phyloP scores from a whole-genome alignment of 352 stramenopile species.

The Pythium aristosporum region DNA sequence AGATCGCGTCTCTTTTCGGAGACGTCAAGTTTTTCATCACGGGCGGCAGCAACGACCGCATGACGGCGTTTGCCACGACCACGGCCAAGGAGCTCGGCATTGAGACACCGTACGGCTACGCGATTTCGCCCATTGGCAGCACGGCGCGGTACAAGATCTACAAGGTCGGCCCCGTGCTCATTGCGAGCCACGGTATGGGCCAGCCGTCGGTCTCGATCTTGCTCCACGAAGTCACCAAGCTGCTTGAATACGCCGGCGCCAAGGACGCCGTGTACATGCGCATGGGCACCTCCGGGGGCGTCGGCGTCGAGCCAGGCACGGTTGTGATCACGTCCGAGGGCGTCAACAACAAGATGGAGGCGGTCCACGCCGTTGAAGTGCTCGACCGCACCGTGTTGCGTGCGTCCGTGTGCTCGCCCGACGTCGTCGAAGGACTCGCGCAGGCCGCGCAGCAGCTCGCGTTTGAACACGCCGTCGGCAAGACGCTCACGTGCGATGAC shows the following conservation, averaged over 20 bases:
- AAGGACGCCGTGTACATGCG: slow-evolving; percentile 64
- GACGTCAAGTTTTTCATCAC: slow-evolving; percentile 82
- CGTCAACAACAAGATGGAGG: slow-evolving; percentile 80
- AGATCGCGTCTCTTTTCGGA: slow-evolving; percentile 52
- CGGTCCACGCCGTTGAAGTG: slow-evolving; percentile 61
- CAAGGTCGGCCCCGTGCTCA: slow-evolving; percentile 79
- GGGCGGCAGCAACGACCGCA: slow-evolving; percentile 72
- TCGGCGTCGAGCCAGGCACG: slow-evolving; percentile 72
- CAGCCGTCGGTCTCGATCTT: slow-evolving; percentile 79
- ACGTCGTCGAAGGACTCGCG: slow-evolving; percentile 56
- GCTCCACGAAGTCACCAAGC: slow-evolving; percentile 82
- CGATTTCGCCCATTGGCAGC: slow-evolving; percentile 55
- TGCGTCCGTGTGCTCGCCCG: slow-evolving; percentile 51
- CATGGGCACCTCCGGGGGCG: slow-evolving; percentile 78
- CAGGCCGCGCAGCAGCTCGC: slow-evolving; percentile 42
- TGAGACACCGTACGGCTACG: slow-evolving; percentile 65
- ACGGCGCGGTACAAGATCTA: slow-evolving; percentile 75
- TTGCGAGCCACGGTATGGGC: slow-evolving; percentile 82
- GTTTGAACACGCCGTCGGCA: slow-evolving; percentile 48
- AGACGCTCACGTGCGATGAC: slow-evolving; percentile 84
- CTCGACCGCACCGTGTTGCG: slow-evolving; percentile 53
- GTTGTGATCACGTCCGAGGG: slow-evolving; percentile 80
- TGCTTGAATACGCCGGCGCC: slow-evolving; percentile 71
- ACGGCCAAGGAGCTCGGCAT: slow-evolving; percentile 41
- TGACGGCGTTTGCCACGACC: slow-evolving; percentile 67